A percentile compares a stretch with the other conserved stretches of the same genome.
Conservation (phyloP, 1,139 yeast genomes). For the Fermentozyma sake region DNA sequence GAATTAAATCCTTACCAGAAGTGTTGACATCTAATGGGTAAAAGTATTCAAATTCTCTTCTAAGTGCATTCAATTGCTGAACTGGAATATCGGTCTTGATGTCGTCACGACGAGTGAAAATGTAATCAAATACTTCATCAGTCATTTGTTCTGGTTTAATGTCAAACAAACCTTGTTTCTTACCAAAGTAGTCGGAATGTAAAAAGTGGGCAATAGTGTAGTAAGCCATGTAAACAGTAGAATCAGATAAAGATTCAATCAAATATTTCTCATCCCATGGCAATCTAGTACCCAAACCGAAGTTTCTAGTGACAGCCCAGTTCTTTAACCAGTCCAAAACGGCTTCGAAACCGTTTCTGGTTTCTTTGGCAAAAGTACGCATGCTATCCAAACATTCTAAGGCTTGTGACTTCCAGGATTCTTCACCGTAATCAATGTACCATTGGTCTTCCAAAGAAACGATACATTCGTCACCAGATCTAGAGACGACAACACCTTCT, state of each 20-base stretch:
- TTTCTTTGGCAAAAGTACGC: conserved; percentile 81
- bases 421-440: conserved; percentile 98
- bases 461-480: conserved; percentile 96
- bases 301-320: conserved; percentile 98
- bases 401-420: conserved; percentile 81
- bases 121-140: conserved; percentile 88
- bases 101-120: conserved; percentile 70
- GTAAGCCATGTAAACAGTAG: conserved; percentile 94
- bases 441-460: conserved; percentile 98
- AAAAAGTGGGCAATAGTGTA: conserved; percentile 86
- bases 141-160: conserved; percentile 85
- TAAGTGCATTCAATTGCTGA: conserved; percentile 64
- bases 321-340: conserved; percentile 95
- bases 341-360: conserved; percentile 89
- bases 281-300: conserved; percentile 90
- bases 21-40: conserved; percentile 89
- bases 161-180: conserved; percentile 63
- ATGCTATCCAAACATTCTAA: conserved; percentile 71
- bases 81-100: conserved; percentile 59
- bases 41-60: conserved; percentile 93
- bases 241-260: conserved; percentile 93
- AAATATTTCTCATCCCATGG: conserved; percentile 97
- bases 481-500: conserved; percentile 80
- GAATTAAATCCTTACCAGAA: conserved; percentile 96
- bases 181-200: conserved; percentile 85